These are phyloP conservation scores for Xylariaceae sp. DNA, from an alignment of 2,329 filamentous ascomycete genomes.

Conservation along the genomic window DNA sequence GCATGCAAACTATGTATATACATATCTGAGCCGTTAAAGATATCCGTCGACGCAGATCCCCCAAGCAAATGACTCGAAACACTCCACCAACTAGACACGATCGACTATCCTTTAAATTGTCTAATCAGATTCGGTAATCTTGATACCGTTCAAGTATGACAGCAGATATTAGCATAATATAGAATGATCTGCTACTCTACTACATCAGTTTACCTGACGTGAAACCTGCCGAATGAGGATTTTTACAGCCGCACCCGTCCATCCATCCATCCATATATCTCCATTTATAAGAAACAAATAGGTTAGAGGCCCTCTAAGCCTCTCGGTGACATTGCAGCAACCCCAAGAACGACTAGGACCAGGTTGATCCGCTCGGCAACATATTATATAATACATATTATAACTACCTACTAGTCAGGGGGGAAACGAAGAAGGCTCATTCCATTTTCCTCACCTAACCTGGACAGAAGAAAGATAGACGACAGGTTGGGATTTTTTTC, in stretches of 20 bases:
- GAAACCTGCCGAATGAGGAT: constrained; percentile 17
- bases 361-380: neutral
- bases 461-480: neutral
- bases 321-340: constrained; percentile 13
- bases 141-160: constrained; percentile 2
- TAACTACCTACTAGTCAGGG: neutral
- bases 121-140: constrained; percentile 21
- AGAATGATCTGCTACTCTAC: constrained; percentile 11
- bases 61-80: neutral
- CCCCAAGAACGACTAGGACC: constrained; percentile 5
- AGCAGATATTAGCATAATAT: constrained; percentile 14
- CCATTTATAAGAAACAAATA: too few species aligned
- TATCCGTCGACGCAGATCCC: neutral
- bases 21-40: too few species aligned
- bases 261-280: neutral
- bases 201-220: constrained; percentile 1
- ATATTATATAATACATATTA: neutral
- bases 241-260: constrained; percentile 14
- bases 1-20: too few species aligned
- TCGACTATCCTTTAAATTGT: constrained; percentile 12
- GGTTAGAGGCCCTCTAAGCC: neutral
- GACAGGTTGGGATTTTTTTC: too few species aligned
- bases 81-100: constrained; percentile 3
- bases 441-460: neutral
- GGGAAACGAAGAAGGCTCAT: neutral